Evolutionary conservation across 441 rosid species (phyloP).

Genomic region (Gossypium gossypioides): DNA sequence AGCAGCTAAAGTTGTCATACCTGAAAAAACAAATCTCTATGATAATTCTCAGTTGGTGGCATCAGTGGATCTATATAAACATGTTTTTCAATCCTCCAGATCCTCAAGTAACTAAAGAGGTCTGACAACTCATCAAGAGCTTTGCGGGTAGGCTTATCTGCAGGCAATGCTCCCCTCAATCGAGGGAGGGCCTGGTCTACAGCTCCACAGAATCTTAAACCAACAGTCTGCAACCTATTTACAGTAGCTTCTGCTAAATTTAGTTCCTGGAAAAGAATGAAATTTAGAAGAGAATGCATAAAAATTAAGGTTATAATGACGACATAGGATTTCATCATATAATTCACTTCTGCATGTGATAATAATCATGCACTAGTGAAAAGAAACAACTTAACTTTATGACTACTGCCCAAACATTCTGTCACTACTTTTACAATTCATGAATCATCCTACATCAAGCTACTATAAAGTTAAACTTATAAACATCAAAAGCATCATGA

Average conservation of each 20-base stretch:
- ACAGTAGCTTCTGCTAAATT: conserved; percentile 81
- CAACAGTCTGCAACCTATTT: conserved; percentile 87
- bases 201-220: conserved; percentile 83
- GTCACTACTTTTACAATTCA: background rate
- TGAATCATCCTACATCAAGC: background rate
- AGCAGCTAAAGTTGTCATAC: conserved; percentile 25
- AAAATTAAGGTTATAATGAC: conserved; percentile 16
- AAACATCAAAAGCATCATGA: background rate
- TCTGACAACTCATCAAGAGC: conserved; percentile 82
- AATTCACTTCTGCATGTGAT: background rate
- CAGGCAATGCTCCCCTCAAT: conserved; percentile 82
- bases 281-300: conserved; percentile 1
- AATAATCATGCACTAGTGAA: background rate
- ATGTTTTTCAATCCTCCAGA: conserved; percentile 71
- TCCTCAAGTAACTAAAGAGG: conserved; percentile 68
- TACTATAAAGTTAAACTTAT: background rate
- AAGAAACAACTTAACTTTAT: background rate
- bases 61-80: conserved; percentile 69
- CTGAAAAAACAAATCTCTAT: conserved; percentile 79
- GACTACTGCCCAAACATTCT: background rate
- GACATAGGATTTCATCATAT: background rate
- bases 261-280: conserved; percentile 62
- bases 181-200: conserved; percentile 91
- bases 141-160: conserved; percentile 66
- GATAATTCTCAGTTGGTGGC: conserved; percentile 87